Evolutionary conservation across 176 grass and related monocot species (phyloP), one percentile per base, ranked within the genome.

Genomic region (Chloris gayana): DNA sequence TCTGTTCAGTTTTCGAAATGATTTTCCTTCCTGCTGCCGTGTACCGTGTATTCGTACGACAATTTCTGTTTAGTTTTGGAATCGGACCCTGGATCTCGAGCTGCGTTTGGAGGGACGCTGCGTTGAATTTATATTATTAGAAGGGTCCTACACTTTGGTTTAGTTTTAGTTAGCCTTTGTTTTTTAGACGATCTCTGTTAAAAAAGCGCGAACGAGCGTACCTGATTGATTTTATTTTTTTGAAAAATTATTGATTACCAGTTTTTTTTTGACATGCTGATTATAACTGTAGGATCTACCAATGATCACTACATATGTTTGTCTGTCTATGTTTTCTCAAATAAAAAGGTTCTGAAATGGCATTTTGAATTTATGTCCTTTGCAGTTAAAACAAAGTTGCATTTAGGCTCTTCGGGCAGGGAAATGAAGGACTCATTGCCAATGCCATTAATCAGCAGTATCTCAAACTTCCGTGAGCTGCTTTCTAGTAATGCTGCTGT

Each of bases 391-490:
- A 21, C 77, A 31, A 25, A 25, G 66, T 61, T 56, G 34, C 5
- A 53, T 81, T 58, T 72, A 45, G 35, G 56, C 42, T 77, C 33
- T 34, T 68, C 17, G 19, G 49, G 35, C 75, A 91, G 75, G 84
- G 47, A 25, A 84, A 91, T 91, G 84, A 84, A 73, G 78, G 37
- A 74, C 14, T 76, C 84, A 17, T 32, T 73, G 68, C 37, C 82
- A 29, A 25, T 78, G 80, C 54, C 81, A 70, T n/a, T 91, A 76
- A 70, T 70, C 59, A 60, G 64, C 26, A 86, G 74, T 27, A 84
- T 87, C 74, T 75, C 88, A 49, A 91, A 87, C 58, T 84, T 87
- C 14, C 47, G 21, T 56, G 56, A 4, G 4, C 42, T 84, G 22
- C 83, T 75, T 67, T 84, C 63, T 9, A 91, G 80, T 27, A 86